Base-by-base conservation (phyloP, 2,329 filamentous ascomycete genomes). In the Apiospora aurea region DNA sequence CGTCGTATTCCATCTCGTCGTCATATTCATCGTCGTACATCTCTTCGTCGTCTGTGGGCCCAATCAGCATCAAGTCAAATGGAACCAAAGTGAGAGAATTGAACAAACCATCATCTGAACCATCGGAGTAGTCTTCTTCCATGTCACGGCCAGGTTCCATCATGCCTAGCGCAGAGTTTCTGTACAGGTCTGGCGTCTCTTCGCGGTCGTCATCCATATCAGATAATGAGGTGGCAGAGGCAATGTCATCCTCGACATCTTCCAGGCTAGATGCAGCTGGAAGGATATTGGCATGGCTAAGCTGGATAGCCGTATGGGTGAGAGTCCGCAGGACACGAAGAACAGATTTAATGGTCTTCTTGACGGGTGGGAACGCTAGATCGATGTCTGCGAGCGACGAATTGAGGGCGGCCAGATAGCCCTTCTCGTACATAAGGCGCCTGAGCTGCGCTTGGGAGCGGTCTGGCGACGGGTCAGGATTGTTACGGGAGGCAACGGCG, bases 401-500 rank as follows among this genome's bases (percentile, higher is more conserved):
- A 1, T 96, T 98, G 72, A 99, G 84, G 67, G 96, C 93, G 34
- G 93, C 90, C 73, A 98, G 92, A 80, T 96, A 97, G 71, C 97
- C 95, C 84, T 98, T 99, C 83, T 99, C 96, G 78, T 97, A 98
- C 96, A 99, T 99, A 73, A 98, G 91, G 76, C 95, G 94, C 46
- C 94, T 92, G 76, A 99, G 89, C 79, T 97, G 95, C 77, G 93
- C 91, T 74, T 95, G 93, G 10, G 95, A 95, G 61, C 87, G 85
- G 34, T 81, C 79, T 64, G 84, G 78, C 4, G 80, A 75, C 11
- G 81, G 80, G 24, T 80, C 79, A 18, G 77, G 72, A 43, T 76
- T 53, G 72, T 77, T 75, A 73, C 81, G 78, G 70, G 81, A 74
- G 67, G 80, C 79, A 75, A 87, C 78, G 70, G 84, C 85, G 2